phyloP scores from a whole-genome alignment of 768 basidiomycete genomes.

The Suillus americanus region DNA sequence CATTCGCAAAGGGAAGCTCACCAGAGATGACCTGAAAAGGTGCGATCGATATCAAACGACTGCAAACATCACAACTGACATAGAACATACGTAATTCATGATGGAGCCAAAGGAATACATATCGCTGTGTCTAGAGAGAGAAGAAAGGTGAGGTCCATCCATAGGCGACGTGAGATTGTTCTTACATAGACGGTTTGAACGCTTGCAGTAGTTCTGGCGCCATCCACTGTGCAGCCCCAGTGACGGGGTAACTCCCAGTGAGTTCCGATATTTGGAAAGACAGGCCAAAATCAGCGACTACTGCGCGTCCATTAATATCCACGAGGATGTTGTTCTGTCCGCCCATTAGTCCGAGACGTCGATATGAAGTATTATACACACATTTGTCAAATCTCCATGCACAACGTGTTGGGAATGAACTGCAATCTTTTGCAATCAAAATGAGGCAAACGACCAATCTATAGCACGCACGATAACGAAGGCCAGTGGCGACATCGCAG shows the following conservation, averaged over 20 bases:
- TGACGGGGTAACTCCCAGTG: not conserved
- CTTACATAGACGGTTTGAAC: not conserved
- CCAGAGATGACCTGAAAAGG: slow-evolving; percentile 1
- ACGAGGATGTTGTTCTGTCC: not conserved
- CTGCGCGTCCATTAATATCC: not conserved
- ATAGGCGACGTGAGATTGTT: not conserved
- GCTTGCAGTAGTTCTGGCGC: not conserved
- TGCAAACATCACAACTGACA: too few species aligned
- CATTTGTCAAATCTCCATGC: slow-evolving; percentile 1
- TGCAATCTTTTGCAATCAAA: not conserved
- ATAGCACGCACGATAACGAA: not conserved
- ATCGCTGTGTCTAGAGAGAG: not conserved
- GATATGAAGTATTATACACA: not conserved
- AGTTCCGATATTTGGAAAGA: not conserved
- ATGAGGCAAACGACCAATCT: not conserved
- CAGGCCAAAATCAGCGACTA: not conserved
- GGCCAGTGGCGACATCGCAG: not conserved
- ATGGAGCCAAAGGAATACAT: slow-evolving; percentile 3
- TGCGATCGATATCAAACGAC: not conserved
- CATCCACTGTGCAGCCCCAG: not conserved
- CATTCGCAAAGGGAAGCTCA: not conserved
- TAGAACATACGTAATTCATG: not conserved
- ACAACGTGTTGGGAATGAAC: not conserved
- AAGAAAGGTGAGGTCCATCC: not conserved
- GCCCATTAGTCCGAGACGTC: not conserved